Base-by-base conservation (phyloP, 805 yeast genomes). In the Naumovozyma baii region DNA sequence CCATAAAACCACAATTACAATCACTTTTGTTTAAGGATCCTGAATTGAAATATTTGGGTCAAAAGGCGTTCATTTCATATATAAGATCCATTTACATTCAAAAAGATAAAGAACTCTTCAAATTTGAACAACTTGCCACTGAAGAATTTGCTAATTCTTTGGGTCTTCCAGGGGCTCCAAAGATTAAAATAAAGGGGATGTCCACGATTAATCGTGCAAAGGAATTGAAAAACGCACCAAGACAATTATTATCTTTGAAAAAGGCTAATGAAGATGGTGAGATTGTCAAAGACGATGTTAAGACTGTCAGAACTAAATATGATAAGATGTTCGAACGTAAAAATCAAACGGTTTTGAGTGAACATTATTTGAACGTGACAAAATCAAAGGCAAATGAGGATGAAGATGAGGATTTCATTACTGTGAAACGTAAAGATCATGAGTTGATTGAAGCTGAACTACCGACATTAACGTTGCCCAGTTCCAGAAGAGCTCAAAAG, bases 101-200 rank as follows among this genome's bases (percentile, higher is more conserved):
- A 62, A 78, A 80, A 52, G 95, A 90, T 56, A 86, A 86, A 59
- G 83, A 79, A 30, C 79, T 88, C 10, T 92, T 92, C 64, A 76
- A 82, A 48, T 71, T 87, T 31, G 83, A 78, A 10, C 75, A 76
- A 36, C 57, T 90, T 3, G 94, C 95, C 2, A 64, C 80, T 2
- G 96, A 90, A 47, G 83, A 74, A 40, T 87, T 69, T 61, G 97
- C 99, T 4, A 74, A 74, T 43, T 83, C 95, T 3, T 62, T 88
- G 36, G 99, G 99, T 8, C 70, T 92, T 33, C 96, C 97, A 1
- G 95, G 96, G 39, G 95, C 95, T 3, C 99, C 99, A 33, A 80
- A 83, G 51, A 82, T 92, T 51, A 87, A 85, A 57, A 72, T 90
- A 41, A 68, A 68, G 32, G 81, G 78, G 13, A 62, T 59, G 54